Conservation (phyloP, 2,329 filamentous ascomycete species). For the Onygenales sp. region DNA sequence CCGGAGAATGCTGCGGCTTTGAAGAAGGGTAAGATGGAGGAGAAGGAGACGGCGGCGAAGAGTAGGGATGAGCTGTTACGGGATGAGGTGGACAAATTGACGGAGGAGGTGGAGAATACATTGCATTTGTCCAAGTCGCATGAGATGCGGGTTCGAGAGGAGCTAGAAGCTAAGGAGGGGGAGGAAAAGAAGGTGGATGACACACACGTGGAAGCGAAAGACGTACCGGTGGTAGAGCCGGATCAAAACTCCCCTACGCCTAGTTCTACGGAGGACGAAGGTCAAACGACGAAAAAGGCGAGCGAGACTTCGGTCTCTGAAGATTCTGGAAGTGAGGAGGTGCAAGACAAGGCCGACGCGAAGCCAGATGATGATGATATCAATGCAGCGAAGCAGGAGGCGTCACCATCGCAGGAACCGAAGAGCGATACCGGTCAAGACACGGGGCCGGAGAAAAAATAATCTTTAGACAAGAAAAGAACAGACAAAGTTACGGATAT, state of each 20-base stretch:
- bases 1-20: constrained; percentile 47
- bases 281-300: neutral
- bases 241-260: neutral
- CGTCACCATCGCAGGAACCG: neutral
- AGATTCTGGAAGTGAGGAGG: neutral
- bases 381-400: neutral
- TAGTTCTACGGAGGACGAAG: neutral
- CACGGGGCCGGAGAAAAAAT: neutral
- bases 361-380: neutral
- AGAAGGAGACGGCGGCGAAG: constrained; percentile 26
- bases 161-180: constrained; percentile 14
- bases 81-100: constrained; percentile 50
- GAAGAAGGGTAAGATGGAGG: constrained; percentile 20
- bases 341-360: neutral
- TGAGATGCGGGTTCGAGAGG: constrained; percentile 28
- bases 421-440: neutral
- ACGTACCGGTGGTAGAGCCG: neutral
- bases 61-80: constrained; percentile 47
- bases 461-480: too few species aligned
- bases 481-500: too few species aligned
- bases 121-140: constrained; percentile 41
- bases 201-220: neutral
- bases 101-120: constrained; percentile 48
- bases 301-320: neutral
- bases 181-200: neutral